Base-by-base conservation (phyloP, 2,329 filamentous ascomycete genomes). In the Eutypella sp. region DNA sequence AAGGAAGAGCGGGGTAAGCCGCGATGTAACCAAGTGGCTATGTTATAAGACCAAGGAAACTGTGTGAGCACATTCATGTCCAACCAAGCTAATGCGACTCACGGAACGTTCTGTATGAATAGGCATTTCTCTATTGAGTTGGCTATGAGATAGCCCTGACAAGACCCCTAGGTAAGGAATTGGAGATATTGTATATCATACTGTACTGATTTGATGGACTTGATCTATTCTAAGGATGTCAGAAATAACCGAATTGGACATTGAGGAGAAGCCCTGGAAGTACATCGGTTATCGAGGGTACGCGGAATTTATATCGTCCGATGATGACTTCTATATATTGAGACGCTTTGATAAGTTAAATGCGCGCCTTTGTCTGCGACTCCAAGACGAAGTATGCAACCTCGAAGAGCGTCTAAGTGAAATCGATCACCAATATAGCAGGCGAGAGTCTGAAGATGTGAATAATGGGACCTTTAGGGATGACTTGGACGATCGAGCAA, bases 331-430 rank as follows among this genome's bases (percentile, higher is more conserved):
- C n/a, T 50, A 57, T 19, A 55, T 67, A 7, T 55, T 68, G 4
- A 57, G 65, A 5, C 57, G 63, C 11, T 69, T 70, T 40, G 53
- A 54, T 7, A 44, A 52, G 1, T 49, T 67, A 0, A 66, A 65
- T 36, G 47, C 50, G 6, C 49, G 64, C 25, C 47, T 65, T 11
- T 48, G 59, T 1, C 51, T 69, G 5, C 51, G 52, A 1, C 52
- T 67, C 3, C 66, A 69, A 47, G 64, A 68, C 27, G 51, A 64
- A 37, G 49, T 68, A 1, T 54, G 53, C 1, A 49, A 42, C 0
- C 40, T 68, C 0, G 66, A 68, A 47, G 45, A 62, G 7, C 41
- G 60, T 10, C 52, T 68, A 4, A 6, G 10, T 23, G 18, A 39
- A 6, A 11, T 19, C 15, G 5, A 24, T 13, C 3, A 7, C 13